Percentiles rank a stretch among this genome's conserved stretches.
phyloP scores from a whole-genome alignment of 108 stramenopile genomes.

The Cylindrotheca closterium region DNA sequence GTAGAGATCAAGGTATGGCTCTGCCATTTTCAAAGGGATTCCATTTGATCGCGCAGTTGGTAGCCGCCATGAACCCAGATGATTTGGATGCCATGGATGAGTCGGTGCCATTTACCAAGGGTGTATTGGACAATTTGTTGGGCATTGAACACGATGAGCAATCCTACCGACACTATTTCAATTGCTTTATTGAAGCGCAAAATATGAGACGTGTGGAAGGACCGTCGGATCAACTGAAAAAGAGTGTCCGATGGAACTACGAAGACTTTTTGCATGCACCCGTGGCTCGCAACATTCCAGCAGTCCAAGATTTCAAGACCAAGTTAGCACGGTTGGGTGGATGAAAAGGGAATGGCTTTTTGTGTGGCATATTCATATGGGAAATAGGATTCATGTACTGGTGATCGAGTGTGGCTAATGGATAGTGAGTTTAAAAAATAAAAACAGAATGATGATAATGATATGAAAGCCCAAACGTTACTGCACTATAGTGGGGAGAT shows the following conservation, averaged over 20 bases:
- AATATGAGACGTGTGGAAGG: slow-evolving; percentile 13
- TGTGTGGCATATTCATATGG: too few relatives aligned
- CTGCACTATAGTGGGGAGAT: too few relatives aligned
- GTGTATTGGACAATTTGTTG: slow-evolving; percentile 48
- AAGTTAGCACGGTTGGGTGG: slow-evolving; percentile 15
- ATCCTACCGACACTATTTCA: slow-evolving; percentile 48
- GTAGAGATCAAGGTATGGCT: slow-evolving; percentile 53
- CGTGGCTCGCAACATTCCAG: slow-evolving; percentile 32
- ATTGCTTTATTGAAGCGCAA: slow-evolving; percentile 39
- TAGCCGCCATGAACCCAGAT: slow-evolving; percentile 50
- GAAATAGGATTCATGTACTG: too few relatives aligned
- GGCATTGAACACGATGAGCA: slow-evolving; percentile 35
- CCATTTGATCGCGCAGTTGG: slow-evolving; percentile 41
- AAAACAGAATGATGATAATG: too few relatives aligned
- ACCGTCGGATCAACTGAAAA: slow-evolving; percentile 30
- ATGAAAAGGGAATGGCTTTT: too few relatives aligned
- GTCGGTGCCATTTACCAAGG: slow-evolving; percentile 54
- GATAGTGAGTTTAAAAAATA: too few relatives aligned
- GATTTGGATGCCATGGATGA: slow-evolving; percentile 71
- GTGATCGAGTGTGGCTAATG: too few relatives aligned
- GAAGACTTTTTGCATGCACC: slow-evolving; percentile 34
- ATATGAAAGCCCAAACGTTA: too few relatives aligned
- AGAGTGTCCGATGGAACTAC: slow-evolving; percentile 32
- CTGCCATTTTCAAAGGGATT: slow-evolving; percentile 55
- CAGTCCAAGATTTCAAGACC: slow-evolving; percentile 28